phyloP scores from a whole-genome alignment of 2,329 filamentous ascomycete genomes.

The Camillea tinctor region DNA sequence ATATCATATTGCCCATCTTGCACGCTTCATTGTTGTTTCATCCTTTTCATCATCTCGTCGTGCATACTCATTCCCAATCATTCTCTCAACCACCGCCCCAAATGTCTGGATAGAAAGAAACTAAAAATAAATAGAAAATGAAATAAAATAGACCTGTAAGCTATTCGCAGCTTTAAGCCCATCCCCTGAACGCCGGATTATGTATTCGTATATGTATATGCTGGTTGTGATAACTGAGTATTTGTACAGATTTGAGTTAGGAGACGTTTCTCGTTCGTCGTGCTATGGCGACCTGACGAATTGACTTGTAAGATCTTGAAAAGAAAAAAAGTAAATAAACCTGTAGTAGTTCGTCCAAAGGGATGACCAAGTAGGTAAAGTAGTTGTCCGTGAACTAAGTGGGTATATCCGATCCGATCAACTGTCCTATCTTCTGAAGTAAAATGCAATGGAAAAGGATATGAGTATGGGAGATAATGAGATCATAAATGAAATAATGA shows the following conservation, averaged over 20 bases:
- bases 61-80: neutral
- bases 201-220: conserved; percentile 4
- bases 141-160: neutral
- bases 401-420: neutral
- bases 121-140: too few relatives aligned
- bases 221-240: neutral
- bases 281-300: neutral
- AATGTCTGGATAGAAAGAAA: too few relatives aligned
- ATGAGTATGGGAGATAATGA: neutral
- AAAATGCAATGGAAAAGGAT: neutral
- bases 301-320: too few relatives aligned
- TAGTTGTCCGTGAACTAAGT: neutral
- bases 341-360: neutral
- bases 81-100: neutral
- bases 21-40: neutral
- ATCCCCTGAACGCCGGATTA: conserved; percentile 1
- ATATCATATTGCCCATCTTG: neutral
- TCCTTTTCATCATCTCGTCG: neutral
- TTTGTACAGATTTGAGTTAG: conserved; percentile 5
- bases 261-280: neutral
- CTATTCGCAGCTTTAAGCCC: neutral
- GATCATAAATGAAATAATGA: neutral
- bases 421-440: neutral
- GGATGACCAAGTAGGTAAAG: too few relatives aligned
- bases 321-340: neutral